Evolutionary conservation across 495 filamentous ascomycete species (phyloP).

Genomic region (Lasiosphaeria miniovina): DNA sequence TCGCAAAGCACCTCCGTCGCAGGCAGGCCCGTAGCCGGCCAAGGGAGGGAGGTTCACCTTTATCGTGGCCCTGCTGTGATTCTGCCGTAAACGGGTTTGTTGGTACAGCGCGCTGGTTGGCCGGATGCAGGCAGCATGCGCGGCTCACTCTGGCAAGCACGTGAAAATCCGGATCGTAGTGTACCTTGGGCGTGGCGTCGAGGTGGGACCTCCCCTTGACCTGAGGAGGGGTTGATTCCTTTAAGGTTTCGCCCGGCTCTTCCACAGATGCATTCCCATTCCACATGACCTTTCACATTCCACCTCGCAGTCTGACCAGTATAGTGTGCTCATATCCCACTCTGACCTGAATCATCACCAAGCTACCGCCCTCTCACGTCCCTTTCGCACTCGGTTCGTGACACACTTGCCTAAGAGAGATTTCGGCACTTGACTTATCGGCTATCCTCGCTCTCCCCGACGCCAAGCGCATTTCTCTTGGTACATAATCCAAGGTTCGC

Average conservation of each 20-base stretch:
- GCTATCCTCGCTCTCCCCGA: no score
- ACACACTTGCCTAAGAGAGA: no score
- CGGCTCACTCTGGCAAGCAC: constrained; percentile 12
- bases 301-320: background rate
- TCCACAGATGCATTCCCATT: background rate
- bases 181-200: constrained; percentile 8
- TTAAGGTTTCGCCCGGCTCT: background rate
- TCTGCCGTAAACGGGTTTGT: background rate
- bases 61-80: background rate
- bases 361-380: no score
- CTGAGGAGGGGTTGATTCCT: background rate
- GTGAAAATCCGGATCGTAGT: constrained; percentile 17
- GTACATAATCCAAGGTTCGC: background rate
- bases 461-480: no score
- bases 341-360: no score
- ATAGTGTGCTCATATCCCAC: background rate
- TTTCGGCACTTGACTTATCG: no score
- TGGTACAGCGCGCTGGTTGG: constrained; percentile 9
- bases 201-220: no score
- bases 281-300: background rate
- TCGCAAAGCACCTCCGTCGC: background rate
- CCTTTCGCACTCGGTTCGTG: no score
- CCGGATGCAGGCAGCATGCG: constrained; percentile 5
- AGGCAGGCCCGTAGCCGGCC: no score
- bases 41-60: background rate